Evolutionary conservation across 371 early-diverging fungal species (phyloP).

Genomic region (Mortierella sp.): DNA sequence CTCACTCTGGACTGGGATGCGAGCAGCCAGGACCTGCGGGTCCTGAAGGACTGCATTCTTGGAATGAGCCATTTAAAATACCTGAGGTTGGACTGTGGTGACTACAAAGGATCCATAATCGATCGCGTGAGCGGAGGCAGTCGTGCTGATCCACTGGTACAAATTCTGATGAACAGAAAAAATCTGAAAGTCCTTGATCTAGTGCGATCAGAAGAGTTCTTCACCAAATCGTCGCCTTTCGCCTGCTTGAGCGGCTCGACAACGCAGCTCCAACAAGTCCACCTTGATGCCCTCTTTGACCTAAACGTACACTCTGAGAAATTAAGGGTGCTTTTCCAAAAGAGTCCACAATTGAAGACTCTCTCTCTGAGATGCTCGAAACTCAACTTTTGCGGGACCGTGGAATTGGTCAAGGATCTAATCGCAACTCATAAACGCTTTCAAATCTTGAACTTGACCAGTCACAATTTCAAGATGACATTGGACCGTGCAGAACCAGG

Average conservation of each 20-base stretch:
- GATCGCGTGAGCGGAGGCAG: slow-evolving; percentile 7
- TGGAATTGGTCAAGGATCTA: slow-evolving; percentile 14
- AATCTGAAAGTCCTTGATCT: not conserved
- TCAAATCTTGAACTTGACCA: not conserved
- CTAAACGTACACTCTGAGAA: slow-evolving; percentile 7
- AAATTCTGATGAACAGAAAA: not conserved
- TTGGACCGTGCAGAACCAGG: slow-evolving; percentile 14
- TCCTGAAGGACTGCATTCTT: not conserved
- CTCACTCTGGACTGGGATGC: slow-evolving; percentile 15
- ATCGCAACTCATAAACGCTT: not conserved
- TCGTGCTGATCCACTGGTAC: slow-evolving; percentile 9
- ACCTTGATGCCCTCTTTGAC: slow-evolving; percentile 21
- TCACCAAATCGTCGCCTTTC: slow-evolving; percentile 10
- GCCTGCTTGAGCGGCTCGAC: not conserved
- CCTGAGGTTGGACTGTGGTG: slow-evolving; percentile 9
- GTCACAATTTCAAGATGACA: slow-evolving; percentile 3
- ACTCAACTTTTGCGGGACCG: not conserved
- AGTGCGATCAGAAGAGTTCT: not conserved
- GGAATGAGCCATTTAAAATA: not conserved
- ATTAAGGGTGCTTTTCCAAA: not conserved
- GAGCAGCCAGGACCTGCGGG: not conserved
- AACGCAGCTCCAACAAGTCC: slow-evolving; percentile 8
- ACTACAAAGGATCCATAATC: not conserved
- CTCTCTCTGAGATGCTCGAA: slow-evolving; percentile 11
- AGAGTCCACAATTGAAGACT: slow-evolving; percentile 8